phyloP scores from a whole-genome alignment of 768 basidiomycete species.

The Nevesoporus exiguus region DNA sequence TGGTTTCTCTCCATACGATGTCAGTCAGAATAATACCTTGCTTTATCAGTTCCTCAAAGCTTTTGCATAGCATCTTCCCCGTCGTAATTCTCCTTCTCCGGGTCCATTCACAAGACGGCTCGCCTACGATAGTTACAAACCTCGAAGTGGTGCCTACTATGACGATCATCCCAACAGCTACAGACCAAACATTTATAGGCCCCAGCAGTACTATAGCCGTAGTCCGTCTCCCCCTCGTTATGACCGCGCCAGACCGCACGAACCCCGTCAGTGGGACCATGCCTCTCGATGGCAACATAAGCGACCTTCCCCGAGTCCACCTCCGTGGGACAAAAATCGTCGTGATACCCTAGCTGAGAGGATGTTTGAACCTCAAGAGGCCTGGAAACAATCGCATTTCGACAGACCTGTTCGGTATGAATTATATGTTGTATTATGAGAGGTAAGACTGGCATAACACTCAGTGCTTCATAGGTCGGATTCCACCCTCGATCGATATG shows the following conservation, averaged over 20 bases:
- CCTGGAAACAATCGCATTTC: slow-evolving; percentile 60
- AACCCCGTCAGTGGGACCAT: slow-evolving; percentile 48
- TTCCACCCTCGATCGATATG: slow-evolving; percentile 32
- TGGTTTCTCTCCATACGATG: slow-evolving; percentile 29
- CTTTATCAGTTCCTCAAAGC: slow-evolving; percentile 17
- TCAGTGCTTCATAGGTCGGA: slow-evolving; percentile 23
- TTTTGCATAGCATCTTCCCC: slow-evolving; percentile 27
- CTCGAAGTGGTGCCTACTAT: slow-evolving; percentile 37
- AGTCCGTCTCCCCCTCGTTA: slow-evolving; percentile 55
- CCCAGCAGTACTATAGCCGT: slow-evolving; percentile 38
- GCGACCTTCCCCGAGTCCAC: slow-evolving; percentile 37
- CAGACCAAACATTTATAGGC: slow-evolving; percentile 39
- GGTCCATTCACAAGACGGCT: slow-evolving; percentile 41
- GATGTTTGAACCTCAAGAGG: slow-evolving; percentile 71
- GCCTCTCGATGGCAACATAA: slow-evolving; percentile 43
- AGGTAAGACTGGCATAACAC: slow-evolving; percentile 23
- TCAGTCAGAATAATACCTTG: slow-evolving; percentile 26
- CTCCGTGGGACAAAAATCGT: slow-evolving; percentile 30
- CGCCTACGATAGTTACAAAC: slow-evolving; percentile 52
- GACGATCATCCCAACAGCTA: slow-evolving; percentile 43
- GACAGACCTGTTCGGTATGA: slow-evolving; percentile 43
- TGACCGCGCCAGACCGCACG: slow-evolving; percentile 37
- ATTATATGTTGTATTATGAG: slow-evolving; percentile 33
- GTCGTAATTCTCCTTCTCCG: slow-evolving; percentile 51
- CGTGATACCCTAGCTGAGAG: slow-evolving; percentile 44